Evolutionary conservation across 2,329 filamentous ascomycete genomes (phyloP).

Genomic region (Tricladium varicosporioides): DNA sequence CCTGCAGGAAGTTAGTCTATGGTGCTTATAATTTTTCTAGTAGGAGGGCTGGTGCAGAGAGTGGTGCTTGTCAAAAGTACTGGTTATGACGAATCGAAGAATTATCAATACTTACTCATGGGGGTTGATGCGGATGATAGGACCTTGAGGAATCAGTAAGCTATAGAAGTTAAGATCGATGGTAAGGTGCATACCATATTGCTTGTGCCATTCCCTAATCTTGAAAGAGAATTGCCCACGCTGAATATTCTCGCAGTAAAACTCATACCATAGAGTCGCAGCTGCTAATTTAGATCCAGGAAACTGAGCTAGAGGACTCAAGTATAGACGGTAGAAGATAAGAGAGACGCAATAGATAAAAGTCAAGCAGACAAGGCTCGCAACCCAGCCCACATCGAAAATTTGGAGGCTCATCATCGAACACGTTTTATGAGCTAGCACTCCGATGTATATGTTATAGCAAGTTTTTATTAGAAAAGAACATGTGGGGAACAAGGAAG

Average conservation of each 20-base stretch:
- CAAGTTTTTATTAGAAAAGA: too few species aligned
- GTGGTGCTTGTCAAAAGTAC: not conserved
- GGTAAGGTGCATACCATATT: conserved; percentile 13
- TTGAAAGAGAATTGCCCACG: conserved; percentile 17
- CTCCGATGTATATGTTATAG: too few species aligned
- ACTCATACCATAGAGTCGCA: conserved; percentile 23
- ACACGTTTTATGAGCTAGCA: too few species aligned
- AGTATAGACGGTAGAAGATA: conserved; percentile 28
- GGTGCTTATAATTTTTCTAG: not conserved
- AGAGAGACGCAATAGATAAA: not conserved
- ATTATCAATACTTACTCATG: not conserved
- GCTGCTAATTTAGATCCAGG: conserved; percentile 29
- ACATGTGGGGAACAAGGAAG: too few species aligned
- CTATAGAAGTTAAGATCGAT: not conserved
- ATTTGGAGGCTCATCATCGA: too few species aligned
- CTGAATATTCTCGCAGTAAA: conserved; percentile 27
- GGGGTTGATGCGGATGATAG: conserved; percentile 10
- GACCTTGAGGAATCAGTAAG: not conserved
- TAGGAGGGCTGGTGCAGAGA: not conserved
- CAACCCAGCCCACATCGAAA: not conserved
- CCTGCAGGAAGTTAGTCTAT: not conserved
- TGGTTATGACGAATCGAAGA: not conserved
- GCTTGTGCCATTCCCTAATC: conserved; percentile 12
- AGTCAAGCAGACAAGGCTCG: not conserved
- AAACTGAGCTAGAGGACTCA: conserved; percentile 32